Percentiles rank a stretch among this genome's conserved stretches.
Evolutionary conservation across 768 basidiomycete genomes (phyloP).

Genomic region (Mycena belliarum): DNA sequence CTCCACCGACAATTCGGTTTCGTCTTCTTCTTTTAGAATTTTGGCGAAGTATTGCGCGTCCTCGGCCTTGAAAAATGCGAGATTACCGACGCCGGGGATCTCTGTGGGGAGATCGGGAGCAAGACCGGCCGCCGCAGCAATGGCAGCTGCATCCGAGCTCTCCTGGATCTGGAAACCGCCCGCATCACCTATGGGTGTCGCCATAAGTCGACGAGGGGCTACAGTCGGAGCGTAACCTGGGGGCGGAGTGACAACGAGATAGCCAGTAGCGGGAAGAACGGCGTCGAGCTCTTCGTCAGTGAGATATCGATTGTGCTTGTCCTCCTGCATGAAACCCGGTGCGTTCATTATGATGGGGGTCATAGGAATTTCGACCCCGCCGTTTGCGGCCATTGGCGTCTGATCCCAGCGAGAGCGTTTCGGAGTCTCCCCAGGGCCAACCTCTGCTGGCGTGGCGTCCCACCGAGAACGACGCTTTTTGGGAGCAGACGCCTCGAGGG

Average conservation of each 20-base stretch:
- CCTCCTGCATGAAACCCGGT: conserved; percentile 84
- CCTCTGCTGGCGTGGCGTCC: conserved; percentile 90
- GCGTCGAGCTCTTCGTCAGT: conserved; percentile 95
- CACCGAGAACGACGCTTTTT: conserved; percentile 95
- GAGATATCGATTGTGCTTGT: conserved; percentile 95
- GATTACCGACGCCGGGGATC: conserved; percentile 94
- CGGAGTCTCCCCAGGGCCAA: conserved; percentile 60
- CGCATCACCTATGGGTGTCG: conserved; percentile 53
- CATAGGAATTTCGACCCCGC: conserved; percentile 60
- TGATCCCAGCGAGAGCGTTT: conserved; percentile 98
- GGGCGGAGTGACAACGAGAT: conserved; percentile 90
- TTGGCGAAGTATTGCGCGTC: conserved; percentile 98
- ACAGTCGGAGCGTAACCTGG: conserved; percentile 86
- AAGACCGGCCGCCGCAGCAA: conserved; percentile 88
- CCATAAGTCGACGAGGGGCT: conserved; percentile 64
- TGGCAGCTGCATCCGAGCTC: conserved; percentile 85
- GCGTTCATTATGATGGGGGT: conserved; percentile 87
- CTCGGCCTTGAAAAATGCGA: conserved; percentile 98
- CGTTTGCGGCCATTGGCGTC: conserved; percentile 64
- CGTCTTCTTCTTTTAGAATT: conserved; percentile 93
- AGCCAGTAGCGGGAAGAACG: conserved; percentile 83
- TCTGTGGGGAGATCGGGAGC: conserved; percentile 94
- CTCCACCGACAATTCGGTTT: conserved; percentile 88
- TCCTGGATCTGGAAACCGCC: conserved; percentile 98
- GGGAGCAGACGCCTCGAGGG: conserved; percentile 69